Percentiles rank a stretch among this genome's conserved stretches.
phyloP scores from a whole-genome alignment of 257 asterid genomes.

The Capsicum rhomboideum region DNA sequence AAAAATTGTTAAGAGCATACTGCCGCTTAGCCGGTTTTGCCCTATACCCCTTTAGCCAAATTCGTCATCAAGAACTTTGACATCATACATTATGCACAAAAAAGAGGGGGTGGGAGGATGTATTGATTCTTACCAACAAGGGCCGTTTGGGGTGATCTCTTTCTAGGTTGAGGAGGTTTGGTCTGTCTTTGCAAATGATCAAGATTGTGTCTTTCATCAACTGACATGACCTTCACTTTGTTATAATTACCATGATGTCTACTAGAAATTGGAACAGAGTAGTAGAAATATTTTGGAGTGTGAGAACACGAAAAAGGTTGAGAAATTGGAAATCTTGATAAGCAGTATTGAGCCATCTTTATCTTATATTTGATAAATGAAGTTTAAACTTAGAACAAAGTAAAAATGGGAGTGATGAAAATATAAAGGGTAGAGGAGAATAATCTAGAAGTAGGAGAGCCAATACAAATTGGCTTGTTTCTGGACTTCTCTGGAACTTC shows the following conservation, averaged over 20 bases:
- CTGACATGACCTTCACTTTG: constrained; percentile 21
- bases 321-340: constrained; percentile 26
- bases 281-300: constrained; percentile 5
- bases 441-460: not conserved
- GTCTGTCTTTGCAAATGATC: constrained; percentile 42
- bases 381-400: not conserved
- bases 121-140: too few species aligned
- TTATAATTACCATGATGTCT: not conserved
- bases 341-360: constrained; percentile 33
- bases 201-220: constrained; percentile 31
- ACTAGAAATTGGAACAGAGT: not conserved
- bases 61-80: too few species aligned
- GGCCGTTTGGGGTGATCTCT: too few species aligned
- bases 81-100: too few species aligned
- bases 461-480: not conserved
- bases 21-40: too few species aligned
- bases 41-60: too few species aligned
- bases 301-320: constrained; percentile 4
- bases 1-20: too few species aligned
- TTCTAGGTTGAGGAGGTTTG: constrained; percentile 30
- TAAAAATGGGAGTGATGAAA: not conserved
- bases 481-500: not conserved
- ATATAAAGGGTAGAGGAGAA: not conserved
- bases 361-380: not conserved
- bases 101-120: too few species aligned